Evolutionary conservation across 2,329 filamentous ascomycete genomes (phyloP).

Genomic region (Ramularia collo-cygni): DNA sequence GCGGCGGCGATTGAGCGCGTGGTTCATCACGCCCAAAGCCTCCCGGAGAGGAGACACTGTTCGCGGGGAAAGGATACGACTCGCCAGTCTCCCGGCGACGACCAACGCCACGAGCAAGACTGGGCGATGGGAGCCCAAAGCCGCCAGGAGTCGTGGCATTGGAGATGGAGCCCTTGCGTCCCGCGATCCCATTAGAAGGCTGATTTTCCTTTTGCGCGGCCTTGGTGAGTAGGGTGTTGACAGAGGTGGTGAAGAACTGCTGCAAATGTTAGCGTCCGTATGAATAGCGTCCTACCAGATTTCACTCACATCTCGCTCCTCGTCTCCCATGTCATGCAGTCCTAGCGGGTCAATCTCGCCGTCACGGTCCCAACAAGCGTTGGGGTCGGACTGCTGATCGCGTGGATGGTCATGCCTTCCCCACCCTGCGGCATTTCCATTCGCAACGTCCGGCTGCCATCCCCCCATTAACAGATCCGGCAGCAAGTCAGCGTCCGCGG

Average conservation of each 20-base stretch:
- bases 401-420: slow-evolving; percentile 68
- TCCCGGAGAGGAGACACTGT: slow-evolving; percentile 54
- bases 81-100: slow-evolving; percentile 82
- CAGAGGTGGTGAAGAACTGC: slow-evolving; percentile 73
- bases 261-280: slow-evolving; percentile 11
- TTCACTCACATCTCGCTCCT: slow-evolving; percentile 54
- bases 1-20: slow-evolving; percentile 53
- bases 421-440: slow-evolving; percentile 58
- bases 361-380: slow-evolving; percentile 79
- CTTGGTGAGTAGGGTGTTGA: slow-evolving; percentile 83
- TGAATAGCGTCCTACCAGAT: neutral
- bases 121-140: slow-evolving; percentile 68
- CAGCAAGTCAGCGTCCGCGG: slow-evolving; percentile 54
- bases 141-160: slow-evolving; percentile 54
- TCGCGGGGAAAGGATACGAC: slow-evolving; percentile 50
- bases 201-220: slow-evolving; percentile 62
- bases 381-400: slow-evolving; percentile 70
- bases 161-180: slow-evolving; percentile 78
- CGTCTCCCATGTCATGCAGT: slow-evolving; percentile 63
- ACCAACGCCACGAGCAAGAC: slow-evolving; percentile 59
- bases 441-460: slow-evolving; percentile 71
- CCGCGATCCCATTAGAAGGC: slow-evolving; percentile 51
- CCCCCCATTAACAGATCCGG: slow-evolving; percentile 63
- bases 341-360: slow-evolving; percentile 66
- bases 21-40: slow-evolving; percentile 53